Percentiles rank a stretch among this genome's conserved stretches.
phyloP scores from a whole-genome alignment of 1,284 basidiomycete species.

The Fomes fomentarius region DNA sequence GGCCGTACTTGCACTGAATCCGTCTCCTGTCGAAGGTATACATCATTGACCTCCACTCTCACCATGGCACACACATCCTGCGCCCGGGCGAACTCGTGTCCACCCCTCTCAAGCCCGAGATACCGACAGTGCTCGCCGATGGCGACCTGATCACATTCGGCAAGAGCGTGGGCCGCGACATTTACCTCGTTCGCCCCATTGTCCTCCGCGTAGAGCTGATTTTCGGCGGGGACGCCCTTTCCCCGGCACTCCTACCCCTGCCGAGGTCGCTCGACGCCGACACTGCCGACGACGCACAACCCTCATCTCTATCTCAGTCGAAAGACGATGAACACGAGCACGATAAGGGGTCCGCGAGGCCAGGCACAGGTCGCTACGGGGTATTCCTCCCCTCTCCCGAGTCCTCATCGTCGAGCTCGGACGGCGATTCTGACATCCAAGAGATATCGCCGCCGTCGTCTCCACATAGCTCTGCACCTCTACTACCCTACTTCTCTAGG shows the following conservation, averaged over 20 bases:
- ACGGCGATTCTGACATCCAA: slow-evolving; percentile 59
- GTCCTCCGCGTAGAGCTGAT: slow-evolving; percentile 60
- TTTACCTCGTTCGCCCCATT: slow-evolving; percentile 60
- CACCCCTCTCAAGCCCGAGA: slow-evolving; percentile 48
- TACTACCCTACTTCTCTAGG: slow-evolving; percentile 4
- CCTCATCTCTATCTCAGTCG: neutral
- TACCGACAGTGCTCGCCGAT: slow-evolving; percentile 52
- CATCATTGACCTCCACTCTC: slow-evolving; percentile 60
- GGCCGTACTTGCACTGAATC: slow-evolving; percentile 6
- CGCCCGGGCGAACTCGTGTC: slow-evolving; percentile 48
- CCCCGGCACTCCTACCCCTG: slow-evolving; percentile 16
- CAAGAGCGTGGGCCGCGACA: slow-evolving; percentile 65
- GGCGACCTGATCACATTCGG: slow-evolving; percentile 75
- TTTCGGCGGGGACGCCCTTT: slow-evolving; percentile 33
- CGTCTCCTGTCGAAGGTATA: slow-evolving; percentile 43
- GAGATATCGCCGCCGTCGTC: slow-evolving; percentile 38
- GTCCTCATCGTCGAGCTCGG: slow-evolving; percentile 40
- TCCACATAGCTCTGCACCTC: slow-evolving; percentile 7
- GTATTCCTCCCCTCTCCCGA: slow-evolving; percentile 45
- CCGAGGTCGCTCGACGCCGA: slow-evolving; percentile 12
- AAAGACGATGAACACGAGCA: slow-evolving; percentile 2
- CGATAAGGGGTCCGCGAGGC: slow-evolving; percentile 18
- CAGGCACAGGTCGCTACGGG: slow-evolving; percentile 54
- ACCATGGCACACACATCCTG: slow-evolving; percentile 65
- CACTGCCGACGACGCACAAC: slow-evolving; percentile 1